Evolutionary conservation across 2,329 filamentous ascomycete species (phyloP), one percentile per base, ranked within the genome.

Genomic region (Neoarthrinium moseri): DNA sequence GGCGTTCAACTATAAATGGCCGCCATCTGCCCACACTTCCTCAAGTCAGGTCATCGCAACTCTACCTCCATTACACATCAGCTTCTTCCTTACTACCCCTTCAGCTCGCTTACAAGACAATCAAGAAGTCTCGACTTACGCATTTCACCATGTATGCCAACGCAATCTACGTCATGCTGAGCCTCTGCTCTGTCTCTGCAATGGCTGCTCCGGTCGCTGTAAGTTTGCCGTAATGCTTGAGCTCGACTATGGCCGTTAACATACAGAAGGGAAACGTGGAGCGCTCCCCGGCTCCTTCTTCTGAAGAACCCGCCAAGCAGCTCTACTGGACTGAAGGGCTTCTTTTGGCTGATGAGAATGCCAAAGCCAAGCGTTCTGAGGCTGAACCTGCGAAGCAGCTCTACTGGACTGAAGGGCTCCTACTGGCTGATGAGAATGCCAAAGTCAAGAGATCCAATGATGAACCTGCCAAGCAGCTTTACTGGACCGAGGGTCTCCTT

Each of bases 131-230:
- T n/a, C n/a, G n/a, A n/a, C n/a, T n/a, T n/a, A n/a, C n/a, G n/a
- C n/a, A n/a, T 18, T 2, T 29, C 15, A 40, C n/a, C 23, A 40
- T 40, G 37, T 15, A 29, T 18, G n/a, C 23, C 37, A 40, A 40
- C 15, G 20, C 37, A n/a, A 29, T 40, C 15, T 12, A n/a, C 12
- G 13, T 29, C 8, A 40, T 40, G 4, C 22, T 40, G 24, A 40
- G 37, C 37, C 21, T 40, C 15, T 40, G 24, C 37, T 40, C 37
- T 17, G 37, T 18, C 24, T 26, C 30, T 21, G 37, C 23, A 27
- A 18, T 29, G 12, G 37, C 37, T 17, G 23, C 37, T 10, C 37
- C 37, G 11, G 10, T 40, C 10, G 10, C 37, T 18, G 37, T 40
- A 11, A 29, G 15, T 40, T 21, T 18, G 6, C 10, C 10, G 4